Percentiles rank a stretch among this genome's conserved stretches.
Conservation (phyloP, 805 yeast species). For the Komagataella pseudopastoris region DNA sequence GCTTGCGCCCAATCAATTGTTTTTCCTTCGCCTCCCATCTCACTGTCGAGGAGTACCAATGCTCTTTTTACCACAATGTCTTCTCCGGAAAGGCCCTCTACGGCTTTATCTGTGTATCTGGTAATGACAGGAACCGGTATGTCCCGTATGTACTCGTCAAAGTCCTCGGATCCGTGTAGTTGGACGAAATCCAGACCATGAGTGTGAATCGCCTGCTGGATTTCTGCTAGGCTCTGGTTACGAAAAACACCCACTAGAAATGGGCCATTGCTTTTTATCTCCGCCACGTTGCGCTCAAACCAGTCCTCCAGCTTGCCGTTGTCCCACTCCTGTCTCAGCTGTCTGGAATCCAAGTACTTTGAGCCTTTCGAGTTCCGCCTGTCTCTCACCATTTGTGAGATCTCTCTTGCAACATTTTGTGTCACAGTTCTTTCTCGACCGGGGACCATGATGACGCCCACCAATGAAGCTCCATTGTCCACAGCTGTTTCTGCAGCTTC, state of each 20-base stretch:
- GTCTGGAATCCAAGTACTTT: conserved; percentile 10
- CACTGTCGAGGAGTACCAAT: conserved; percentile 69
- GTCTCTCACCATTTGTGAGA: conserved; percentile 22
- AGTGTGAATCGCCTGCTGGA: conserved; percentile 26
- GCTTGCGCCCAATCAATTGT: conserved; percentile 59
- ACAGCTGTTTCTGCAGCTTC: conserved; percentile 67
- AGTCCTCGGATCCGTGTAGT: conserved; percentile 68
- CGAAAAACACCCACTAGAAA: conserved; percentile 82
- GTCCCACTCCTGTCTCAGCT: conserved; percentile 10
- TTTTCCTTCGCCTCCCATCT: conserved; percentile 85
- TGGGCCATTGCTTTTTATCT: conserved; percentile 34
- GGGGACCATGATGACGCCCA: conserved; percentile 87
- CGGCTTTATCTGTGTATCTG: conserved; percentile 44
- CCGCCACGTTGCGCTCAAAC: conserved; percentile 15
- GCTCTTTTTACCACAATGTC: conserved; percentile 25
- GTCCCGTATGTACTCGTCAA: conserved; percentile 25
- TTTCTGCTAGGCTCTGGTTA: conserved; percentile 61
- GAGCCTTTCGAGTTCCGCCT: conserved; percentile 10
- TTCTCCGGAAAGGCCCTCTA: conserved; percentile 11
- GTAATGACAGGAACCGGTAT: conserved; percentile 50
- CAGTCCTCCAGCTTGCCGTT: conserved; percentile 15
- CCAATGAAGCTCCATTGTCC: conserved; percentile 53
- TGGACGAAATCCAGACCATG: conserved; percentile 68
- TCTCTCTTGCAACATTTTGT: conserved; percentile 27
- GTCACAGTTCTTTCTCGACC: conserved; percentile 59